These are phyloP conservation scores for Aspergillus hortae DNA, from an alignment of 2,329 filamentous ascomycete species.

Conservation along the genomic window DNA sequence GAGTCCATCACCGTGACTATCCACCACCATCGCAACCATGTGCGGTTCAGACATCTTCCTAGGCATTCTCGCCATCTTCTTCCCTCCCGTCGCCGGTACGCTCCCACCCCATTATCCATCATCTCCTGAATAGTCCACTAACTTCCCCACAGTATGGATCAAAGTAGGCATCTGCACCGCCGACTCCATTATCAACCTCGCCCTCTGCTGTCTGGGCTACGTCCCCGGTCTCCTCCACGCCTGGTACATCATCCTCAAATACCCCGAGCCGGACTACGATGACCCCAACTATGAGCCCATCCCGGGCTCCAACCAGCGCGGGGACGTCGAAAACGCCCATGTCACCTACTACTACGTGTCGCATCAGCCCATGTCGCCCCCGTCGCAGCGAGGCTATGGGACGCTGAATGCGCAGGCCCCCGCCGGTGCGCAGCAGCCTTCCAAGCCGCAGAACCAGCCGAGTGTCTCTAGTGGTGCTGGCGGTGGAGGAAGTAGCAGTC, in stretches of 20 bases:
- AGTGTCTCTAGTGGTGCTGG: conserved; percentile 21
- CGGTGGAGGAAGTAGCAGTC: conserved; percentile 28
- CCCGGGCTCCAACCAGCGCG: conserved; percentile 51
- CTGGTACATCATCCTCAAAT: conserved; percentile 96
- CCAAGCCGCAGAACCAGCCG: conserved; percentile 19
- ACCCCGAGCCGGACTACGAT: conserved; percentile 70
- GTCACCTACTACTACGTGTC: conserved; percentile 78
- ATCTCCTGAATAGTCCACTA: conserved; percentile 21
- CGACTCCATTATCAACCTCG: conserved; percentile 92
- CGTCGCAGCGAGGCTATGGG: conserved; percentile 34
- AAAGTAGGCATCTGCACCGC: conserved; percentile 90
- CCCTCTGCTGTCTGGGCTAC: conserved; percentile 75
- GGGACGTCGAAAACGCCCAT: conserved; percentile 39
- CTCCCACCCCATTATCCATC: conserved; percentile 7
- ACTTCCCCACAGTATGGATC: conserved; percentile 73
- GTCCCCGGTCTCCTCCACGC: conserved; percentile 88
- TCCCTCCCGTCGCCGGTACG: conserved; percentile 57
- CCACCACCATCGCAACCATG: conserved; percentile 39
- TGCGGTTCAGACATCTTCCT: conserved; percentile 61
- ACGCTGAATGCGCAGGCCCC: conserved; percentile 34
- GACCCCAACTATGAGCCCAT: conserved; percentile 60
- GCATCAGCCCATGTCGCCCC: conserved; percentile 40
- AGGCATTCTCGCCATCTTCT: conserved; percentile 58
- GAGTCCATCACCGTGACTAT: conserved; percentile 1
- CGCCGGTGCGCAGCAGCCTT: conserved; percentile 13